phyloP scores from a whole-genome alignment of 768 basidiomycete genomes.

The Termitomyces sp. region DNA sequence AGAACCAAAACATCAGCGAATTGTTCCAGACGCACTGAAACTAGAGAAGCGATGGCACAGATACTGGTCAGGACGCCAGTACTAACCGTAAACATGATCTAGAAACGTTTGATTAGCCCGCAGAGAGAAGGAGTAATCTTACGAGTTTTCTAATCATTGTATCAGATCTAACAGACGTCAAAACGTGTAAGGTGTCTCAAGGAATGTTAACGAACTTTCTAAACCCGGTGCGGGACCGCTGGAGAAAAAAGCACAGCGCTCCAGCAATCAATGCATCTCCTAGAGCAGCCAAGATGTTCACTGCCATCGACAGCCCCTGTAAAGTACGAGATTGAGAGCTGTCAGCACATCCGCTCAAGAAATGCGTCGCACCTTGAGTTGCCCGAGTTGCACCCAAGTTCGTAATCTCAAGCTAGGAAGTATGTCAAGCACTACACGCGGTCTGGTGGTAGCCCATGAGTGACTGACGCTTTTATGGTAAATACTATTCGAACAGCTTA shows the following conservation, averaged over 20 bases:
- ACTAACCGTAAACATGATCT: conserved; percentile 36
- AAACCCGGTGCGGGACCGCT: conserved; percentile 48
- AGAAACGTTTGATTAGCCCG: not conserved
- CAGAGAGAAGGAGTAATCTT: not conserved
- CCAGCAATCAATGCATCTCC: conserved; percentile 46
- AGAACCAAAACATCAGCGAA: not conserved
- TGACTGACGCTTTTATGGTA: conserved; percentile 39
- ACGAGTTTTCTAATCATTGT: conserved; percentile 38
- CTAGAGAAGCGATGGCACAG: conserved; percentile 36
- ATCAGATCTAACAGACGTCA: conserved; percentile 28
- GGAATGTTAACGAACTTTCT: conserved; percentile 29
- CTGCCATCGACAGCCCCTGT: conserved; percentile 51
- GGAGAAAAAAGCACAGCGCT: conserved; percentile 43
- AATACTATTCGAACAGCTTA: conserved; percentile 28
- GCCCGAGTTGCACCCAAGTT: conserved; percentile 37
- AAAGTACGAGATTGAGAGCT: not conserved
- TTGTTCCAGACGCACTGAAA: conserved; percentile 24
- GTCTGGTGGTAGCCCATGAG: not conserved
- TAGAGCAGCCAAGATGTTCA: conserved; percentile 46
- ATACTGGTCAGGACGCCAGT: conserved; percentile 36
- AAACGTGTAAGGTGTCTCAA: conserved; percentile 4
- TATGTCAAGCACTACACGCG: conserved; percentile 1
- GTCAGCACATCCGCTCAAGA: conserved; percentile 1
- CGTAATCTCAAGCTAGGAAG: conserved; percentile 32
- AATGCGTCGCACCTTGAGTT: conserved; percentile 34